Base-by-base conservation (phyloP, 768 basidiomycete species). In the Tylopilus cervinicoccineus region DNA sequence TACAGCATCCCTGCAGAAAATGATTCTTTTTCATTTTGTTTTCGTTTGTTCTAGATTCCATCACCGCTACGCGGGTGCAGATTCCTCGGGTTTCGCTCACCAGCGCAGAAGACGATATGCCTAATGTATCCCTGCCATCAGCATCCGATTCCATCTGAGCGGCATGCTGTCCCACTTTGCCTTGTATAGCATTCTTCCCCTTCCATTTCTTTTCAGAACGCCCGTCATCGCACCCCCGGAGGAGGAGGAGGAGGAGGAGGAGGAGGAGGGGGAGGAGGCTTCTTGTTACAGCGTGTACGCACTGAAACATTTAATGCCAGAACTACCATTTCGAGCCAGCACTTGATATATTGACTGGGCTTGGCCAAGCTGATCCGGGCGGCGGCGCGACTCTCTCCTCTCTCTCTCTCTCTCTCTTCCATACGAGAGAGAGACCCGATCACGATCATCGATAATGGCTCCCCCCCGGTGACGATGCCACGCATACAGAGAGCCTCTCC, bases 91-190 rank as follows among this genome's bases (percentile, higher is more conserved):
- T 53, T 62, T 56, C 53, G 53, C 59, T 37, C 50, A 51, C 41
- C 48, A 58, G 43, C 41, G 54, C 53, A 58, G 54, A 52, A 50
- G 59, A 33, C 34, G 7, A 38, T 28, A 24, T 50, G 43, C 45
- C 46, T 68, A 52, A 58, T 68, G 45, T 55, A 56, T 51, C 47
- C 28, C 34, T 50, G 47, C 52, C 41, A 58, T 55, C 47, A 65
- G 57, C 53, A 54, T 43, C 59, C 53, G 47, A 50, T 61, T 51
- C 48, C 47, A 46, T 51, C 48, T 17, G 33, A 33, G n/a, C 3
- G 34, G 34, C 34, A 36, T 36, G 34, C 34, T 54, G n/a, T 60
- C 53, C 50, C 38, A 43, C 53, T 41, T 37, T 41, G 33, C 54
- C 48, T 51, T 42, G 38, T 48, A 59, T 51, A 34, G 51, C 45